Evolutionary conservation across 2,329 filamentous ascomycete species (phyloP).

Genomic region (Didymella segeticola): DNA sequence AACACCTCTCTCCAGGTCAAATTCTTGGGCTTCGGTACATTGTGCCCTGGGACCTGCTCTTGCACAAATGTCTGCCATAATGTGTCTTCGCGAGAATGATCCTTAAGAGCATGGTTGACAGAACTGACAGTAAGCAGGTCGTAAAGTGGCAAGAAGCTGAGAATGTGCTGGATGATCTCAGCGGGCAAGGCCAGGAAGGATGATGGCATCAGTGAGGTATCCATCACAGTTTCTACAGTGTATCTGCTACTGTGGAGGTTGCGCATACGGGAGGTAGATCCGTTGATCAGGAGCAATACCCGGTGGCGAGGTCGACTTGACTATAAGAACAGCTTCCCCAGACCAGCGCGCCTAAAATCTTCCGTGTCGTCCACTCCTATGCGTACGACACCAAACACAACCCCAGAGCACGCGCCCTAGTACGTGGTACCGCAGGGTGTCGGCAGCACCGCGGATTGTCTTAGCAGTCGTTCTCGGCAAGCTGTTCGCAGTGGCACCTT

Average conservation of each 20-base stretch:
- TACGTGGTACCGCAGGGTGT: conserved; percentile 16
- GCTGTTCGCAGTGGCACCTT: conserved; percentile 37
- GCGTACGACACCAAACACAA: conserved; percentile 15
- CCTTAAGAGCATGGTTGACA: conserved; percentile 67
- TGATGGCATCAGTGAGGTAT: conserved; percentile 13
- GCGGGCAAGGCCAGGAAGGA: conserved; percentile 67
- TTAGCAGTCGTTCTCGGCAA: conserved; percentile 26
- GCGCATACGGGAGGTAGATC: conserved; percentile 7
- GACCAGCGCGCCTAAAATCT: conserved; percentile 7
- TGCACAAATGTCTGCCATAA: conserved; percentile 77
- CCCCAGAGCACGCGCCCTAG: conserved; percentile 12
- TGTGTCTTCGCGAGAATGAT: conserved; percentile 68
- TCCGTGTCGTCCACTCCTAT: conserved; percentile 8
- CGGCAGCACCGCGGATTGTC: conserved; percentile 13
- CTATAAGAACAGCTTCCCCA: conserved; percentile 9
- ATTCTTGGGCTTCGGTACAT: conserved; percentile 56
- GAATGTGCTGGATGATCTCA: conserved; percentile 77
- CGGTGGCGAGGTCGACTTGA: conserved; percentile 2
- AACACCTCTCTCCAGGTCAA: conserved; percentile 76
- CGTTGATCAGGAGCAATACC: not conserved
- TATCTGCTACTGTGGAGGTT: conserved; percentile 9
- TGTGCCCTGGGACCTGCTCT: conserved; percentile 63
- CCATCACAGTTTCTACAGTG: conserved; percentile 18
- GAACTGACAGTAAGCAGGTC: conserved; percentile 68
- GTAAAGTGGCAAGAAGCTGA: conserved; percentile 68